A percentile compares a stretch with the other conserved stretches of the same genome.
These are phyloP conservation scores for Millerago galiae DNA, from an alignment of 805 yeast genomes.

Conservation along the genomic window DNA sequence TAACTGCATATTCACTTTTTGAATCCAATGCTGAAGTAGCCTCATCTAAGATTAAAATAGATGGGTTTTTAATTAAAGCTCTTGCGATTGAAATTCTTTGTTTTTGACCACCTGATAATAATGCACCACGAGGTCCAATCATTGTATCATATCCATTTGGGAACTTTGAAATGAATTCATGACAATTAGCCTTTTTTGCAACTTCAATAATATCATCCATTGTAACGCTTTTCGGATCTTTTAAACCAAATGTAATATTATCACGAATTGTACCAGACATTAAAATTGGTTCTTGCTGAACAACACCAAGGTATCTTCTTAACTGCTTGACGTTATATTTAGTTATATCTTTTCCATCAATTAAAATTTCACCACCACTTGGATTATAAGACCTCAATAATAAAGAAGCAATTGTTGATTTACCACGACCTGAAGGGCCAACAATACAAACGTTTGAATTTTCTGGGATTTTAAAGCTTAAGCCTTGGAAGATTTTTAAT, in stretches of 20 bases:
- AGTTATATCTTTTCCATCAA: constrained; percentile 49
- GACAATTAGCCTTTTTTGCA: constrained; percentile 49
- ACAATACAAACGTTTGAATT: constrained; percentile 68
- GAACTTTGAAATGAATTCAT: constrained; percentile 50
- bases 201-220: constrained; percentile 41
- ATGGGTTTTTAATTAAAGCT: constrained; percentile 69
- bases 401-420: constrained; percentile 68
- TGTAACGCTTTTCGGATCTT: constrained; percentile 34
- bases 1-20: constrained; percentile 68
- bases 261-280: constrained; percentile 77
- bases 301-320: constrained; percentile 59
- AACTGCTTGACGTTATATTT: constrained; percentile 43
- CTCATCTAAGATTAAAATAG: constrained; percentile 75
- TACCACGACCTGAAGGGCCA: constrained; percentile 90
- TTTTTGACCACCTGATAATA: constrained; percentile 88
- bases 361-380: constrained; percentile 37
- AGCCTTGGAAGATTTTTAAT: constrained; percentile 42
- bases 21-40: constrained; percentile 86
- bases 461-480: constrained; percentile 42
- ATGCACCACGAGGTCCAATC: constrained; percentile 59
- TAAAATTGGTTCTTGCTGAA: constrained; percentile 70
- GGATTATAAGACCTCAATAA: constrained; percentile 51
- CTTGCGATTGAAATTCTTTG: constrained; percentile 87
- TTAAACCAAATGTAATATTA: constrained; percentile 66
- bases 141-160: constrained; percentile 61